Conservation (phyloP, 495 filamentous ascomycete species). For the Penicillium psychrofluorescens region DNA sequence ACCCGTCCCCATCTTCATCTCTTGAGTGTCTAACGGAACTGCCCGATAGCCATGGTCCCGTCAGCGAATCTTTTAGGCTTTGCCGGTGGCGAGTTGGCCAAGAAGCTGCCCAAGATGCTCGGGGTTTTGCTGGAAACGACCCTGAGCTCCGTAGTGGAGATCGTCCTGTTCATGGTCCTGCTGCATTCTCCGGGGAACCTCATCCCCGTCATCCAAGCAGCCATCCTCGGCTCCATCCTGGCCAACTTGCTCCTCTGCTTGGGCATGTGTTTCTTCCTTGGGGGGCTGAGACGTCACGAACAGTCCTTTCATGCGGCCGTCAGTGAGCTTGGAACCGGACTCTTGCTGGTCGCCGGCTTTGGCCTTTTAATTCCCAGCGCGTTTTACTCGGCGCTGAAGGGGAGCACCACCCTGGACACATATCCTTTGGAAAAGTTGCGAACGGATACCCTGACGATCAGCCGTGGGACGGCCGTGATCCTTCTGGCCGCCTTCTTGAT, state of each 20-base stretch:
- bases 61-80: conserved; percentile 85
- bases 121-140: conserved; percentile 74
- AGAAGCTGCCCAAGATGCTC: conserved; percentile 70
- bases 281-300: conserved; percentile 57
- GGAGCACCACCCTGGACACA: conserved; percentile 20
- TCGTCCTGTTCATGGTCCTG: conserved; percentile 76
- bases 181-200: conserved; percentile 34
- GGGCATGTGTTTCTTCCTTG: conserved; percentile 71
- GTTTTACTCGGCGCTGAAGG: conserved; percentile 56
- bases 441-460: conserved; percentile 54
- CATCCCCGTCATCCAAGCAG: conserved; percentile 71
- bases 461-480: conserved; percentile 67
- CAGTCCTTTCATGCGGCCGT: conserved; percentile 68
- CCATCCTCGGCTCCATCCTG: conserved; percentile 73
- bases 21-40: too few species aligned
- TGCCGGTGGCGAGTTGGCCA: conserved; percentile 70
- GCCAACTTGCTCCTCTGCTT: conserved; percentile 72
- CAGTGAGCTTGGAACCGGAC: conserved; percentile 72
- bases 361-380: conserved; percentile 77
- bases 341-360: conserved; percentile 76
- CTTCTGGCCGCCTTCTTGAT: conserved; percentile 69
- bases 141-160: conserved; percentile 70
- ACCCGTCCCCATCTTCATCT: too few species aligned
- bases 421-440: conserved; percentile 33
- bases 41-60: conserved; percentile 63